Percentiles rank a stretch among this genome's conserved stretches.
These are phyloP conservation scores for Lenwebbia sp. DNA, from an alignment of 345 rosid species.

Conservation along the genomic window DNA sequence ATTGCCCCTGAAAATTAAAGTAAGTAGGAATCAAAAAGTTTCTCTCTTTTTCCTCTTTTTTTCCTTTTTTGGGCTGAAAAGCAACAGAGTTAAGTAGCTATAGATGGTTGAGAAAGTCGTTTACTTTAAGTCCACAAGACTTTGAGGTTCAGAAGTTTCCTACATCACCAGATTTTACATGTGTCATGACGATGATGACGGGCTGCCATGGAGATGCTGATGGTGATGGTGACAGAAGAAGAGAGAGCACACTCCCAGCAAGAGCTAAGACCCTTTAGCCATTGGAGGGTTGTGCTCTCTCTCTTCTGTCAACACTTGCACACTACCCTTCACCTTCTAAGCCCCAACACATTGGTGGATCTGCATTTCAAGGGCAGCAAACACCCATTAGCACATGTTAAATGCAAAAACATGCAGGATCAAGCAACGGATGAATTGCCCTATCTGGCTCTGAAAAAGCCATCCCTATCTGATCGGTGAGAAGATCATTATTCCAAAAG, in stretches of 20 bases:
- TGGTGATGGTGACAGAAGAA: conserved; percentile 58
- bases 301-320: conserved; percentile 85
- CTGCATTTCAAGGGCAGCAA: neutral
- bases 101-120: neutral
- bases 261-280: conserved; percentile 39
- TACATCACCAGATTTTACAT: neutral
- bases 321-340: neutral
- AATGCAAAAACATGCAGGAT: neutral
- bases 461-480: neutral
- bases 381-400: neutral
- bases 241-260: conserved; percentile 88
- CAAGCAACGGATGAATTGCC: neutral
- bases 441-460: neutral
- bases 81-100: neutral
- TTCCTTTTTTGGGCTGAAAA: neutral
- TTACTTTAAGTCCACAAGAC: neutral
- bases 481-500: neutral
- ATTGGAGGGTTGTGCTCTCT: conserved; percentile 78
- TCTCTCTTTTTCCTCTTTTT: neutral
- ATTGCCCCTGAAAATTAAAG: neutral
- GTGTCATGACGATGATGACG: neutral
- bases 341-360: neutral
- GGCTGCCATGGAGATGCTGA: neutral
- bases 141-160: neutral
- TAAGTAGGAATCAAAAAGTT: neutral